These are phyloP conservation scores for Pyricularia grisea DNA, from an alignment of 2,329 filamentous ascomycete species.

Conservation along the genomic window DNA sequence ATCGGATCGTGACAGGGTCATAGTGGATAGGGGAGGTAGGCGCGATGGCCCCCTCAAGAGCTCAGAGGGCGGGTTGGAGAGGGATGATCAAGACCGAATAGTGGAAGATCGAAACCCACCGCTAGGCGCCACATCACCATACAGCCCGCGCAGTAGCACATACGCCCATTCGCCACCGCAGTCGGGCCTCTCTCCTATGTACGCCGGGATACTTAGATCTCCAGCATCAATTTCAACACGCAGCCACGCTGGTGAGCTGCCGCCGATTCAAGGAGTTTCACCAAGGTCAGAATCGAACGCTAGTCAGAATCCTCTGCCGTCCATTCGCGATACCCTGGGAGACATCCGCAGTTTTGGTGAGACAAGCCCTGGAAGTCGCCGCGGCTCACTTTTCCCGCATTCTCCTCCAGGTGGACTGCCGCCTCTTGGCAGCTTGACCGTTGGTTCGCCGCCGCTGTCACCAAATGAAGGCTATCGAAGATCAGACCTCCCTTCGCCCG, in stretches of 20 bases:
- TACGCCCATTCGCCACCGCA: conserved; percentile 8
- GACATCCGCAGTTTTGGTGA: conserved; percentile 16
- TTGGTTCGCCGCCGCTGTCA: conserved; percentile 37
- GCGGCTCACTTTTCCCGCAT: conserved; percentile 15
- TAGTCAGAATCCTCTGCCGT: conserved; percentile 24
- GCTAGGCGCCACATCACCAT: conserved; percentile 2
- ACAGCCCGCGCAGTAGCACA: conserved; percentile 6
- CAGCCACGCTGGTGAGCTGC: conserved; percentile 14
- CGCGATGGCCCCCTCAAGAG: neutral
- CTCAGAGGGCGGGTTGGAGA: neutral
- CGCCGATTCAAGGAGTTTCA: conserved; percentile 25
- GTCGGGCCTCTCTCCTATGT: conserved; percentile 10
- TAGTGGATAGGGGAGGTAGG: neutral
- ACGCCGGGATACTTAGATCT: conserved; percentile 11
- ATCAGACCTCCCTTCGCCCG: conserved; percentile 37
- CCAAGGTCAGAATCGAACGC: conserved; percentile 26
- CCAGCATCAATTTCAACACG: conserved; percentile 7
- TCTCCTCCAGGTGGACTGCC: conserved; percentile 25
- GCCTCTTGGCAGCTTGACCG: conserved; percentile 12
- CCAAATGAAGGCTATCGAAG: conserved; percentile 33
- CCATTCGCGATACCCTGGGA: conserved; percentile 26
- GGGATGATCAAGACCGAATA: conserved; percentile 7
- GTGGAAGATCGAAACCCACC: conserved; percentile 2
- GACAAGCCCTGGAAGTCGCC: conserved; percentile 13
- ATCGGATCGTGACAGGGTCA: neutral